A percentile compares a stretch with the other conserved stretches of the same genome.
Conservation (phyloP, 139 green algal species). For the Nannochloris sp. region DNA sequence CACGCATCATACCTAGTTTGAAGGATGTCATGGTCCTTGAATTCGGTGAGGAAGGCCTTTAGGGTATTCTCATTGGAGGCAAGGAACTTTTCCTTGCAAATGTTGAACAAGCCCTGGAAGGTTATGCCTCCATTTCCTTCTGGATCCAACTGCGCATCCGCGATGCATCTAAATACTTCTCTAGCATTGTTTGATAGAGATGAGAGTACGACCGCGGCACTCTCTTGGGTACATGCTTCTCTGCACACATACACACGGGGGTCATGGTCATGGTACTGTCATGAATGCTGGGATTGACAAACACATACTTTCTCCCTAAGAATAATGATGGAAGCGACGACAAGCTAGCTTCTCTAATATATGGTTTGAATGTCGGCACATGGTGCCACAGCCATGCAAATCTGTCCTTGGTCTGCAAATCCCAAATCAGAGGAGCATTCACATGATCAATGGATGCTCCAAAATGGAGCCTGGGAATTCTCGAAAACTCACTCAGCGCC, state of each 20-base stretch:
- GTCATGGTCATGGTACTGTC: neutral
- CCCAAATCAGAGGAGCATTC: conserved; percentile 73
- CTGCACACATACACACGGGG: conserved; percentile 16
- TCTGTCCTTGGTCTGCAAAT: conserved; percentile 36
- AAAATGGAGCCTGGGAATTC: conserved; percentile 51
- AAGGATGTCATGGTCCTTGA: conserved; percentile 74
- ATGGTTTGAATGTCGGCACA: conserved; percentile 58
- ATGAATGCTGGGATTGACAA: neutral
- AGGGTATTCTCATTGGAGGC: conserved; percentile 65
- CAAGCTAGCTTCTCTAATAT: conserved; percentile 34
- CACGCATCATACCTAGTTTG: conserved; percentile 11
- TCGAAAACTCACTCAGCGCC: conserved; percentile 55
- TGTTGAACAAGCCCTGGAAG: conserved; percentile 30
- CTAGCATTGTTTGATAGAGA: conserved; percentile 51
- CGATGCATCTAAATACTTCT: conserved; percentile 64
- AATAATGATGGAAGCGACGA: conserved; percentile 38
- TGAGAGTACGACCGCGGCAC: conserved; percentile 52
- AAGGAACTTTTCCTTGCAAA: conserved; percentile 80
- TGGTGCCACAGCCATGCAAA: conserved; percentile 65
- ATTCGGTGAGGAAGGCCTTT: conserved; percentile 72
- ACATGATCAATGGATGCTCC: conserved; percentile 73
- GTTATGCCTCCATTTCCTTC: neutral
- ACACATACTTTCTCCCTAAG: conserved; percentile 16
- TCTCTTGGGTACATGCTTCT: conserved; percentile 29
- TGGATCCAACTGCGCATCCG: conserved; percentile 49